phyloP scores from a whole-genome alignment of 179 eudicot species.

The Beta macrorhiza region DNA sequence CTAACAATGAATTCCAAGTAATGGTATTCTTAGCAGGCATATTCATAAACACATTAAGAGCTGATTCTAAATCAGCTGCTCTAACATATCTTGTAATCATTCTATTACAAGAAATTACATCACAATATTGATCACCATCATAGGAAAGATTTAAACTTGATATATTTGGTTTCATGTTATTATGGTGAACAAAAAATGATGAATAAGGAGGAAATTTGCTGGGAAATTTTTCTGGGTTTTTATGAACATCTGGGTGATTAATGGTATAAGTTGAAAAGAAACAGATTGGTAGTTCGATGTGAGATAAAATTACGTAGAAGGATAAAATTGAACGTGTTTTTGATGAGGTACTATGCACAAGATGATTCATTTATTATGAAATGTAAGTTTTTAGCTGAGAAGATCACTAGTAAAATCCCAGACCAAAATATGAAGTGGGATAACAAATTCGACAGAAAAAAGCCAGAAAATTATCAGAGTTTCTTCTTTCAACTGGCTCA shows the following conservation, averaged over 20 bases:
- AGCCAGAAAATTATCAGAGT: not conserved
- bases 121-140: not conserved
- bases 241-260: slow-evolving; percentile 23
- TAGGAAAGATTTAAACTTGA: not conserved
- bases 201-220: slow-evolving; percentile 18
- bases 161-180: slow-evolving; percentile 20
- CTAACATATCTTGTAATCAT: slow-evolving; percentile 51
- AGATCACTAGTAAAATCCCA: not conserved
- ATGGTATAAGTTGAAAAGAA: slow-evolving; percentile 26
- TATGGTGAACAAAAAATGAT: slow-evolving; percentile 28
- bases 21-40: slow-evolving; percentile 53
- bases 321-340: slow-evolving; percentile 14
- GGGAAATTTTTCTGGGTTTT: slow-evolving; percentile 21
- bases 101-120: slow-evolving; percentile 51
- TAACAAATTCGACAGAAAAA: not conserved
- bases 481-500: too few species aligned
- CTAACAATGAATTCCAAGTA: slow-evolving; percentile 77
- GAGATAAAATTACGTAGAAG: slow-evolving; percentile 16
- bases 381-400: not conserved
- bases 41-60: slow-evolving; percentile 43
- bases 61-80: slow-evolving; percentile 63
- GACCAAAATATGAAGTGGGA: not conserved
- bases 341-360: not conserved
- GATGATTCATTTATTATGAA: slow-evolving; percentile 10
- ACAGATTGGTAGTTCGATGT: slow-evolving; percentile 14